These are phyloP conservation scores for Dendrobium chrysotoxum DNA, from an alignment of 106 monocot genomes.

Conservation along the genomic window DNA sequence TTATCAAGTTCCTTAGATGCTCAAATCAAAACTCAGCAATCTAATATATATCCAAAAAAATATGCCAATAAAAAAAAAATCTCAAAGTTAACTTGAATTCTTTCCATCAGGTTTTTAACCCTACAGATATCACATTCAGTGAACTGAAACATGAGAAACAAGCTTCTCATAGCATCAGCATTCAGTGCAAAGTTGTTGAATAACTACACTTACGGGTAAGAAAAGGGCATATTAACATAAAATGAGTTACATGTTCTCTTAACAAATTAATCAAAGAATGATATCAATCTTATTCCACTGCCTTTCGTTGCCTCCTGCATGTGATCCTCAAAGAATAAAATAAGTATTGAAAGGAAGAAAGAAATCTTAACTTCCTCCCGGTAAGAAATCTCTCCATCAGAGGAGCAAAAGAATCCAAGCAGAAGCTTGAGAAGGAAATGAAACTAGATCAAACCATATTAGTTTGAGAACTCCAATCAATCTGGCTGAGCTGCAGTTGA, in stretches of 20 bases:
- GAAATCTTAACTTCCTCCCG: not conserved
- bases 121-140: not conserved
- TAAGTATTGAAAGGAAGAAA: slow-evolving; percentile 3
- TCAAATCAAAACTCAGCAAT: not conserved
- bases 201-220: not conserved
- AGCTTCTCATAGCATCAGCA: not conserved
- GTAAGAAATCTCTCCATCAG: not conserved
- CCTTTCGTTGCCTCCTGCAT: not conserved
- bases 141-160: not conserved
- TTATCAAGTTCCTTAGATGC: not conserved
- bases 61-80: no score
- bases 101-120: no score
- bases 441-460: not conserved
- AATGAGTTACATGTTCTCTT: slow-evolving; percentile 3
- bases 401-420: not conserved
- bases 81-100: no score
- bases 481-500: slow-evolving; percentile 24
- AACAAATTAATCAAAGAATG: slow-evolving; percentile 12
- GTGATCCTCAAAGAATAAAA: slow-evolving; percentile 8
- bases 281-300: slow-evolving; percentile 6
- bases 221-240: not conserved
- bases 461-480: slow-evolving; percentile 1
- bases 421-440: not conserved
- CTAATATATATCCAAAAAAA: not conserved
- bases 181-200: not conserved